Evolutionary conservation across 1,284 basidiomycete species (phyloP), one percentile per base, ranked within the genome.

Genomic region (Rhodotorula sp.): DNA sequence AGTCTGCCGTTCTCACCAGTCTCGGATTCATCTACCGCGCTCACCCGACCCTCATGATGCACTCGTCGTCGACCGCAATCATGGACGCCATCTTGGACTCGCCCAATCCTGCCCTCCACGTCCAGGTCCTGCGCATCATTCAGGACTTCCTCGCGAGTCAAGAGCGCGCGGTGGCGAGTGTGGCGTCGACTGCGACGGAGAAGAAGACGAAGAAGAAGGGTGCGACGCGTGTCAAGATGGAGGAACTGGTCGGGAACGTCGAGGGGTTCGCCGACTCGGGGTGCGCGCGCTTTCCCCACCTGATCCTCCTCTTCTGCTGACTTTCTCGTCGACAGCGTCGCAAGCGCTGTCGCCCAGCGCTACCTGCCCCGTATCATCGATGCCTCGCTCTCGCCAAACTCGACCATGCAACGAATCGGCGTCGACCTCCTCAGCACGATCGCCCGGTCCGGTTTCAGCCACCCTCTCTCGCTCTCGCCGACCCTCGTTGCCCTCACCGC

Each of bases 201-300:
- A 61, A 44, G 30, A 54, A 57, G 58, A n/a, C 27, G 24, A 60
- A 64, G 58, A 64, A 64, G 52, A 52, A 20, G 5, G 59, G 46
- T 11, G 30, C 51, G 20, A 17, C 39, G 19, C 64, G 59, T 44
- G 67, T 68, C 46, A 65, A 58, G 46, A 67, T 75, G 54, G 66
- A 73, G 29, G 91, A 97, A 76, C 83, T 99, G 4, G 90, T 97
- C 13, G 96, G 96, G 3, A 94, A 94, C 76, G 92, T 92, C 0
- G 90, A 92, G 75, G 90, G 89, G 0, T 94, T 97, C 79, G 92
- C 93, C 0, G 95, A 99, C 77, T 96, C 95, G 27, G 92, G 90
- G 94, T 95, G 80, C 75, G 86, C 78, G 10, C 27, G 34, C 13
- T 58, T 51, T 36, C 11, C 29, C 22, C n/a, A 6, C 11, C 17